These are phyloP conservation scores for Penicillium polonicum DNA, from an alignment of 2,329 filamentous ascomycete genomes.

Conservation along the genomic window DNA sequence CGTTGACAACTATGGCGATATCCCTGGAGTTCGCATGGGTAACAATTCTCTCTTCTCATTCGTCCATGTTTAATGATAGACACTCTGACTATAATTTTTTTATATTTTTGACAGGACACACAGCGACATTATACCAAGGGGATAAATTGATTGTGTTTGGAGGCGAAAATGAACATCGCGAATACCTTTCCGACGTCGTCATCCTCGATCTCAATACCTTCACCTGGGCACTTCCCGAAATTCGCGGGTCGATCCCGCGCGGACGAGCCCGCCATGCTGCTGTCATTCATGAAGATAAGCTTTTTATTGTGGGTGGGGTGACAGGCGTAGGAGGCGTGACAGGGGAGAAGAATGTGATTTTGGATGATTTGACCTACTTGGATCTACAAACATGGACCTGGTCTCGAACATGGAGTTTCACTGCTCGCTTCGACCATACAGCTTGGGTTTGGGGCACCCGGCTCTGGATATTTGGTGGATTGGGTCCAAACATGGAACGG, in stretches of 20 bases:
- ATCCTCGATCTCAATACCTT: slow-evolving; percentile 93
- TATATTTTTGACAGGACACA: slow-evolving; percentile 65
- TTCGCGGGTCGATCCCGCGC: slow-evolving; percentile 79
- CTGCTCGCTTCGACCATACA: slow-evolving; percentile 90
- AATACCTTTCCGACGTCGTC: slow-evolving; percentile 92
- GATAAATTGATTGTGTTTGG: slow-evolving; percentile 97
- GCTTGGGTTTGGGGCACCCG: slow-evolving; percentile 90
- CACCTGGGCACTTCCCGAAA: slow-evolving; percentile 89
- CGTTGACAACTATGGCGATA: slow-evolving; percentile 98
- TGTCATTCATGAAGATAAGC: slow-evolving; percentile 90
- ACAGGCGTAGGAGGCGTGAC: slow-evolving; percentile 94
- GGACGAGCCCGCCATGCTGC: slow-evolving; percentile 91
- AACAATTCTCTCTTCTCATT: slow-evolving; percentile 32
- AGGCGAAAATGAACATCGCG: slow-evolving; percentile 95
- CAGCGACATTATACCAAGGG: slow-evolving; percentile 87
- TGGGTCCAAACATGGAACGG: slow-evolving; percentile 96
- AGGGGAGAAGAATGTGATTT: slow-evolving; percentile 83
- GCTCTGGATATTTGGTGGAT: slow-evolving; percentile 93
- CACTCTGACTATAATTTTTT: not conserved
- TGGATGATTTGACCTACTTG: slow-evolving; percentile 95
- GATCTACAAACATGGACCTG: slow-evolving; percentile 97
- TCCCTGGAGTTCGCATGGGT: slow-evolving; percentile 96
- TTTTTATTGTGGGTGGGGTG: slow-evolving; percentile 95
- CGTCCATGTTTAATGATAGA: not conserved
- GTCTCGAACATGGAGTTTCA: slow-evolving; percentile 95